Evolutionary conservation across 2,329 filamentous ascomycete species (phyloP).

Genomic region (Fusarium humuli): DNA sequence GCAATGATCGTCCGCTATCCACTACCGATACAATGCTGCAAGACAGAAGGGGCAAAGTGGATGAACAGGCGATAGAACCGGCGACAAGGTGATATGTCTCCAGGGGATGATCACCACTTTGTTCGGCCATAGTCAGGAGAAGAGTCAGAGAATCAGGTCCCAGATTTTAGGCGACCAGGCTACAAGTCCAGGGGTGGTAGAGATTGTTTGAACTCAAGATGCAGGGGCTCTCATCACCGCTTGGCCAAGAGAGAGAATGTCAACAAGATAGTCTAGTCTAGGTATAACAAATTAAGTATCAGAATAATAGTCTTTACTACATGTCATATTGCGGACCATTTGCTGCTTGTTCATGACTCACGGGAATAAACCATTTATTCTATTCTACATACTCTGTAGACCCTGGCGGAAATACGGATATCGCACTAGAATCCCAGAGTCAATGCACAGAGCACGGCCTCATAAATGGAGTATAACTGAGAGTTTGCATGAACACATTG

Average conservation of each 20-base stretch:
- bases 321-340: not conserved
- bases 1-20: constrained; percentile 1
- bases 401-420: not conserved
- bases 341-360: not conserved
- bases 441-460: not conserved
- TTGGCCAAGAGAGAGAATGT: not conserved
- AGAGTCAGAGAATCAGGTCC: constrained; percentile 1
- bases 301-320: not conserved
- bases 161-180: not conserved
- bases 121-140: constrained; percentile 1
- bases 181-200: not conserved
- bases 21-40: not conserved
- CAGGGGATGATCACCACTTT: not conserved
- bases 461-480: not conserved
- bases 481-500: not conserved
- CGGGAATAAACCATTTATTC: not conserved
- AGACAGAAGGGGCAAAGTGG: not conserved
- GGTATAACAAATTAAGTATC: not conserved
- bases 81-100: not conserved
- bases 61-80: not conserved
- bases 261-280: not conserved
- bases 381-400: not conserved
- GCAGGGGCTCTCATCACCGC: not conserved
- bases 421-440: not conserved
- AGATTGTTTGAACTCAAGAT: not conserved